Conservation (phyloP, 306 rosid genomes). For the Echinosophora koreensis region DNA sequence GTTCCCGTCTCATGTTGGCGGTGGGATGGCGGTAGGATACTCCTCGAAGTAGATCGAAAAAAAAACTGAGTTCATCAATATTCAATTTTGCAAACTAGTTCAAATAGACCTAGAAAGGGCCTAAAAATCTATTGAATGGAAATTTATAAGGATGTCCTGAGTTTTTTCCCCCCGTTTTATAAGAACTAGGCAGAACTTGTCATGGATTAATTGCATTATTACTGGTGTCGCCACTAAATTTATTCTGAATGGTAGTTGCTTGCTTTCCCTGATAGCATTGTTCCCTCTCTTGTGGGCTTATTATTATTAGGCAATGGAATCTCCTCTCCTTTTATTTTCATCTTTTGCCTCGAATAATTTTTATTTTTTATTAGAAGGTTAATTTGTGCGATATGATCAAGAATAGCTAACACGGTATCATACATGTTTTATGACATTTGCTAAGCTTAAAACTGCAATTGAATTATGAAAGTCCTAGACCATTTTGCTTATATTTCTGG, state of each 20-base stretch:
- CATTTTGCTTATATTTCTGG: not conserved
- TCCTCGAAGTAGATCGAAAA: no score
- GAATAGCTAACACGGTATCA: not conserved
- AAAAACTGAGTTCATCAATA: no score
- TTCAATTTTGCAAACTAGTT: no score
- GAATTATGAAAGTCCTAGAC: not conserved
- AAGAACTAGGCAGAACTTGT: not conserved
- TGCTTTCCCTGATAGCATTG: not conserved
- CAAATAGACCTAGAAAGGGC: no score
- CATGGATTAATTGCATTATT: not conserved
- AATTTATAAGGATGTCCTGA: no score
- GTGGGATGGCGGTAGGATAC: no score
- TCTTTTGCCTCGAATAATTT: not conserved
- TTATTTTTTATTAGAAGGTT: not conserved
- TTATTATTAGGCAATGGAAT: not conserved
- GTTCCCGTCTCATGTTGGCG: no score
- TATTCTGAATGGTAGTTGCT: constrained; percentile 26
- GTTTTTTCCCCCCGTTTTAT: no score
- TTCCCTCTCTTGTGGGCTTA: constrained; percentile 2
- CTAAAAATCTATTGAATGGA: no score
- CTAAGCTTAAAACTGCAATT: not conserved
- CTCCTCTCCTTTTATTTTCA: not conserved
- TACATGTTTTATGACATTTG: not conserved
- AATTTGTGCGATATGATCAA: not conserved
- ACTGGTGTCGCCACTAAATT: constrained; percentile 22